Evolutionary conservation across 2,329 filamentous ascomycete species (phyloP).

Genomic region (Chlorencoelia australis): DNA sequence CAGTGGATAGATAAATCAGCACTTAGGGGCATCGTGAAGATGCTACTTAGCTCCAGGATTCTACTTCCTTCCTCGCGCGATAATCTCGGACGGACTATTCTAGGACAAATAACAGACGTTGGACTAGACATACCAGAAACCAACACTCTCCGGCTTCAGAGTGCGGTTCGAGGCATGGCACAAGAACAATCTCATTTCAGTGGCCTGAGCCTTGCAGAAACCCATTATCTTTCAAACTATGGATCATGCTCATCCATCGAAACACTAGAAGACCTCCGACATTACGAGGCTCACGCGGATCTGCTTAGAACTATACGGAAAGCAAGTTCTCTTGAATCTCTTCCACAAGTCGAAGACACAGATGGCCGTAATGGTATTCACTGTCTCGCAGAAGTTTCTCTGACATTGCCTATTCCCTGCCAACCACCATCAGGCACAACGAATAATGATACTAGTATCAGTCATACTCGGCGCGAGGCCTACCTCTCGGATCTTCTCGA

Average conservation of each 20-base stretch:
- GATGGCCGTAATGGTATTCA: slow-evolving; percentile 13
- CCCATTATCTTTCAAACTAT: neutral
- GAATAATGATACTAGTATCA: neutral
- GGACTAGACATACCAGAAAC: no score
- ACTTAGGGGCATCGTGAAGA: no score
- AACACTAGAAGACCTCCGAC: slow-evolving; percentile 5
- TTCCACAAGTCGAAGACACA: slow-evolving; percentile 9
- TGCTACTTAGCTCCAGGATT: no score
- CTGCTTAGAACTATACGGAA: slow-evolving; percentile 5
- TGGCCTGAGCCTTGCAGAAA: neutral
- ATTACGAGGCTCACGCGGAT: slow-evolving; percentile 8
- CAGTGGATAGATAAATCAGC: no score
- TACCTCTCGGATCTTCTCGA: neutral
- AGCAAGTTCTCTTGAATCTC: neutral
- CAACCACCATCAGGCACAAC: neutral
- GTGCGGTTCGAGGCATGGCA: no score
- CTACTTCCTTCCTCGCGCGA: slow-evolving; percentile 5
- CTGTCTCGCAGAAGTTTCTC: slow-evolving; percentile 10
- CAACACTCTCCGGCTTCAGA: no score
- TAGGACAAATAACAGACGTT: no score
- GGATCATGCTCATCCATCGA: slow-evolving; percentile 2
- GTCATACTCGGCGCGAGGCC: neutral
- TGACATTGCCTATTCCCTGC: slow-evolving; percentile 1
- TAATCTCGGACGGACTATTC: slow-evolving; percentile 4
- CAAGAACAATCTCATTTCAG: no score